phyloP scores from a whole-genome alignment of 2,329 filamentous ascomycete genomes.

The Aspergillus chevalieri region DNA sequence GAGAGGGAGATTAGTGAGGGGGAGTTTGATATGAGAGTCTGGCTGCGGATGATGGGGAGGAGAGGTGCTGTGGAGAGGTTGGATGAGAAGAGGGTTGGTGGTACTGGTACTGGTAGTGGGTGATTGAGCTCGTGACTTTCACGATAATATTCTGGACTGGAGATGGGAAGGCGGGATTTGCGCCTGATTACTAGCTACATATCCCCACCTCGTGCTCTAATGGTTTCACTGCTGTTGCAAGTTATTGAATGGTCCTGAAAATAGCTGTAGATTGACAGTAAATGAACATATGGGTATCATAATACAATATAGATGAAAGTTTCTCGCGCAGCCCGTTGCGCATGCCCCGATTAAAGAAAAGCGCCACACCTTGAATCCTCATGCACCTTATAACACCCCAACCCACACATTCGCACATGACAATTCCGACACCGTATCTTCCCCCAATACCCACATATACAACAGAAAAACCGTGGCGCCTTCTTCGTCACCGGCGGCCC shows the following conservation, averaged over 20 bases:
- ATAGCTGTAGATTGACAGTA: no score
- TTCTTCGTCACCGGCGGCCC: conserved; percentile 26
- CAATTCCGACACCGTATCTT: conserved; percentile 44
- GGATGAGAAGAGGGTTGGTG: background rate
- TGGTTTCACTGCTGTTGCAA: no score
- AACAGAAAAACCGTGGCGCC: conserved; percentile 40
- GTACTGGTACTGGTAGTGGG: no score
- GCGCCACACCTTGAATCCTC: conserved; percentile 43
- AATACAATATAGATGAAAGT: no score
- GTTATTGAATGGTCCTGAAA: no score
- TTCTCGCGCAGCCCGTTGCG: no score
- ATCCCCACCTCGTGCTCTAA: no score
- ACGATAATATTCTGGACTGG: no score
- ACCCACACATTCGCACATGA: conserved; percentile 41
- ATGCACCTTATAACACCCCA: conserved; percentile 44
- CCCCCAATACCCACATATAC: conserved; percentile 48
- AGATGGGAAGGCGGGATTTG: no score
- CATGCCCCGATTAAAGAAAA: conserved; percentile 25
- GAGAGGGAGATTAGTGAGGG: background rate
- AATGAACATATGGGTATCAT: no score
- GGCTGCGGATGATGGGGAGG: background rate
- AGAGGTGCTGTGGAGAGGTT: background rate
- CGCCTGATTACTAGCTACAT: no score
- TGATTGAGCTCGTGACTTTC: no score
- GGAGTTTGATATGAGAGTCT: background rate